Conservation (phyloP, 192 early-diverging fungal genomes). For the Dispira parvispora region DNA sequence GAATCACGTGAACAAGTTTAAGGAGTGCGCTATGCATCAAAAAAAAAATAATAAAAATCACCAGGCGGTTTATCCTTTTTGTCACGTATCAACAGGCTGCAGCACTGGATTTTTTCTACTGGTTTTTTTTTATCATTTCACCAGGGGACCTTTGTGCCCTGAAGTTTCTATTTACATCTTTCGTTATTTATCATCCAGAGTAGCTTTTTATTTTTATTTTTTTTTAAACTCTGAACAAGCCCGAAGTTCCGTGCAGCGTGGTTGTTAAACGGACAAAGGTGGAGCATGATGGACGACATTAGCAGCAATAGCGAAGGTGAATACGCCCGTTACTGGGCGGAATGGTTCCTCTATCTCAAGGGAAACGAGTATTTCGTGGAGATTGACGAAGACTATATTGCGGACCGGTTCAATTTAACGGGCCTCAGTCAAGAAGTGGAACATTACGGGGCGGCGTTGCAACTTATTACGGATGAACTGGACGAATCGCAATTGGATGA, state of each 20-base stretch:
- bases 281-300: slow-evolving; percentile 7
- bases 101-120: too few relatives aligned
- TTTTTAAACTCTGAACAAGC: neutral
- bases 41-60: too few relatives aligned
- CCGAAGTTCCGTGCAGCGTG: neutral
- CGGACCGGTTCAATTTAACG: slow-evolving; percentile 95
- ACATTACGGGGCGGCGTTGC: slow-evolving; percentile 77
- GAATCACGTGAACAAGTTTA: too few relatives aligned
- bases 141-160: too few relatives aligned
- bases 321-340: slow-evolving; percentile 60
- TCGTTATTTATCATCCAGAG: neutral
- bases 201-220: neutral
- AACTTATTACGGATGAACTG: slow-evolving; percentile 42
- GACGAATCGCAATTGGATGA: slow-evolving; percentile 52
- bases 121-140: too few relatives aligned
- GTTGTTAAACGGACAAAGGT: neutral
- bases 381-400: slow-evolving; percentile 94
- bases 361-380: slow-evolving; percentile 98
- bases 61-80: too few relatives aligned
- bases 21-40: too few relatives aligned
- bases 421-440: slow-evolving; percentile 80
- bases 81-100: too few relatives aligned
- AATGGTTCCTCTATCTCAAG: slow-evolving; percentile 81
- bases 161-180: neutral
- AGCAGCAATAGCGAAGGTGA: slow-evolving; percentile 9